Evolutionary conservation across 805 yeast genomes (phyloP), one percentile per base, ranked within the genome.

Genomic region (Kuraishia floccosa): DNA sequence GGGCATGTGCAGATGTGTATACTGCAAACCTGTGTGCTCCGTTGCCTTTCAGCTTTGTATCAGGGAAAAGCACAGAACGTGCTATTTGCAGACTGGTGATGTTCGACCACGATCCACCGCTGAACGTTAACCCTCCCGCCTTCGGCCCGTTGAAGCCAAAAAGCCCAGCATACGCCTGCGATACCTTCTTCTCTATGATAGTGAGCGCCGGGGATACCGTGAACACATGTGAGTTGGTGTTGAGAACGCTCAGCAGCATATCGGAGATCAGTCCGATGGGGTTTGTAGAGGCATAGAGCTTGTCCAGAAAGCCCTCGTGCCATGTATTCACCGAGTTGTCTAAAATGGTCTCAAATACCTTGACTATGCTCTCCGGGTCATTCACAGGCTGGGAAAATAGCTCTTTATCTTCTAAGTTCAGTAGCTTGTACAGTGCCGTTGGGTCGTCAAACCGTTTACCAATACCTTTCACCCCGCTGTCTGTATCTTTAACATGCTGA

Each of bases 41-140:
- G 43, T 72, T 77, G 0, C 94, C 94, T 1, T 58, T 36, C 1
- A 55, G 45, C 43, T 76, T 80, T 0, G 93, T 78, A 7, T 77
- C 79, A 0, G 94, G 94, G 44, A 45, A 78, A 37, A 65, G 50
- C 24, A 65, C 54, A 25, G 79, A 62, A 41, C 93, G 60, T 0
- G 94, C 94, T 46, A 76, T 73, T 39, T 81, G 87, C 54, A 84
- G 46, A 35, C 83, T 70, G 3, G 91, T 83, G 32, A 79, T 68
- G 50, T 83, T 83, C 6, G 93, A 80, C 76, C 86, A 83, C 4
- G 89, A 77, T 0, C 94, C 94, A 13, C 94, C 94, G 14, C 85
- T 68, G 48, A 83, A 80, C 1, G 94, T 84, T 40, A 84, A 56
- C 0, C 94, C 94, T 17, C 94, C 94, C 27, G 87, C 70, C 20